phyloP scores from a whole-genome alignment of 2,329 filamentous ascomycete species.

The Cytospora chrysosperma region DNA sequence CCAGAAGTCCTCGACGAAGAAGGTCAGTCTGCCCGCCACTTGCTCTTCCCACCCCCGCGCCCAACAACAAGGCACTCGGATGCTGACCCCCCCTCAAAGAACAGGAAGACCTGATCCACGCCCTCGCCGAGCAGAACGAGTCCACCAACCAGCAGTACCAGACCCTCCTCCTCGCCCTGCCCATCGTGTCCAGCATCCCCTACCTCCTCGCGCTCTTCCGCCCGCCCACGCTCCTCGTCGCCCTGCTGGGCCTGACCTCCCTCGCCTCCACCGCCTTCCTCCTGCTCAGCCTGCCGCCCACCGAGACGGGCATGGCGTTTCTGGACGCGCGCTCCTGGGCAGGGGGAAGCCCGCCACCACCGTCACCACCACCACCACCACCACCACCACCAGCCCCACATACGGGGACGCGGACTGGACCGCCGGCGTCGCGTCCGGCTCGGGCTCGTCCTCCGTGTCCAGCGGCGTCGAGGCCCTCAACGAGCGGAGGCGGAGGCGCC shows the following conservation, averaged over 20 bases:
- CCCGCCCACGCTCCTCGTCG: slow-evolving; percentile 38
- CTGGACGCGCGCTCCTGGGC: slow-evolving; percentile 53
- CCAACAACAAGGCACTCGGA: slow-evolving; percentile 54
- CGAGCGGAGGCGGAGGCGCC: slow-evolving; percentile 2
- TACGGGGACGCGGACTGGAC: too few relatives aligned
- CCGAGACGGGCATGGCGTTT: slow-evolving; percentile 50
- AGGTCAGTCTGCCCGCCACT: slow-evolving; percentile 55
- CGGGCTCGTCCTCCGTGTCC: slow-evolving; percentile 6
- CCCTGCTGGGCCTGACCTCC: slow-evolving; percentile 61
- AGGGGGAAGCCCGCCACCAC: slow-evolving; percentile 29
- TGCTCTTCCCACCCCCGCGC: not conserved
- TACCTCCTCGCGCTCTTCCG: slow-evolving; percentile 53
- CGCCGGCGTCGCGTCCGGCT: not conserved
- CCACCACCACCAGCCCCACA: too few relatives aligned
- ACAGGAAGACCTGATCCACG: slow-evolving; percentile 62
- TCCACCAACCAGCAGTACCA: slow-evolving; percentile 58
- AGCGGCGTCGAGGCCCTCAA: slow-evolving; percentile 14
- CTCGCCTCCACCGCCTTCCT: slow-evolving; percentile 63
- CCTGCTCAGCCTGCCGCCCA: slow-evolving; percentile 55
- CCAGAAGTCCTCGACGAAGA: slow-evolving; percentile 72
- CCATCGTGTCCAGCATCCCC: slow-evolving; percentile 53
- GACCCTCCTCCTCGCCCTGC: slow-evolving; percentile 58
- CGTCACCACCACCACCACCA: too few relatives aligned
- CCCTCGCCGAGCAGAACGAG: slow-evolving; percentile 55
- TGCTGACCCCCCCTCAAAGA: slow-evolving; percentile 40